Base-by-base conservation (phyloP, 768 basidiomycete genomes). In the Termitomyces sp. region DNA sequence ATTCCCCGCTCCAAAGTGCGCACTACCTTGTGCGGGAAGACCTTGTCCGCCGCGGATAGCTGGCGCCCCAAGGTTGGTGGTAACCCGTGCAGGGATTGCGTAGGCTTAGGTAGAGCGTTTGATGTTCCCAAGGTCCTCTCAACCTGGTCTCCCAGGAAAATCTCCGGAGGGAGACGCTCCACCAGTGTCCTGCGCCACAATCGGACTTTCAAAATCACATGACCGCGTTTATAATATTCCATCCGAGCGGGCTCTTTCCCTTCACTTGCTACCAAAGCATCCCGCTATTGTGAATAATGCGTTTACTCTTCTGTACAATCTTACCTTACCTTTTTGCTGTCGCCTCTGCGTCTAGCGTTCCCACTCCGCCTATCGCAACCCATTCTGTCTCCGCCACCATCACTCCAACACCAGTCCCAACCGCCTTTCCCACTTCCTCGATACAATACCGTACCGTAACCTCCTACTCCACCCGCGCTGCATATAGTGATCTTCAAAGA, bases 141-240 rank as follows among this genome's bases (percentile, higher is more conserved):
- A 25, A 25, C 25, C 25, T 25, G 25, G 25, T 25, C 25, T 25
- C 25, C 25, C 25, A 25, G 25, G 25, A 25, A 25, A 1, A 25
- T 25, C 25, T 1, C 25, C 25, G 25, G 25, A 25, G 25, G 25
- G 25, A 25, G 25, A 25, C 25, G 25, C 25, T 25, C 25, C 25
- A 25, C 25, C 25, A 25, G 25, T 1, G 25, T 25, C 8, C 15
- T 48, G 46, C 46, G 56, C 57, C 58, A 59, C 49, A 17, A 20
- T 37, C 51, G 50, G 58, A 46, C 51, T 60, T 54, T 9, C 1
- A 50, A 53, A 54, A 36, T 60, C 59, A 60, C 52, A 52, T 60
- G 59, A 60, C 52, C 51, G 42, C 51, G 59, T 47, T 38, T 38
- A 60, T 46, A 54, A 17, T 32, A 10, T 1, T 5, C 2, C 1